Evolutionary conservation across 1,139 yeast genomes (phyloP).

Genomic region (Yamadazyma mexicana): DNA sequence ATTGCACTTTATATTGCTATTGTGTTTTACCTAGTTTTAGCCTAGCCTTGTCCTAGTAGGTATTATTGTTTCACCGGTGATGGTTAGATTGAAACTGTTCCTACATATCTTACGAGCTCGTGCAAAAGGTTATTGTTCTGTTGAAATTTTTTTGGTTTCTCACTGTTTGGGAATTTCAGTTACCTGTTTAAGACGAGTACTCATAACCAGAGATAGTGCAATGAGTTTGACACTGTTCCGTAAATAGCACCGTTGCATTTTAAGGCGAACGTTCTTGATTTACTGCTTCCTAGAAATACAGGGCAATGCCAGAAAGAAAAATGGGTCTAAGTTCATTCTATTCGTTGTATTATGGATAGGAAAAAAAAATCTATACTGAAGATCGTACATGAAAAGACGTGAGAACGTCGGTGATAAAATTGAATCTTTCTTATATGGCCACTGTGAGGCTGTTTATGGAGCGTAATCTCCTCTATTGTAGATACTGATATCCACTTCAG

Average conservation of each 20-base stretch:
- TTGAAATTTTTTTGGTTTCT: not conserved
- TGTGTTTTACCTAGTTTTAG: no score
- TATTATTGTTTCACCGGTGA: not conserved
- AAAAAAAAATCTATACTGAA: no score
- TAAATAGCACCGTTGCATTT: not conserved
- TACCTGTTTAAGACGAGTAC: not conserved
- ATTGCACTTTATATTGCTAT: no score
- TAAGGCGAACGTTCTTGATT: not conserved
- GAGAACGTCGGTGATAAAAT: no score
- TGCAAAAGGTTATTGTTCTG: not conserved
- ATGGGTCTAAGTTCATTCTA: no score
- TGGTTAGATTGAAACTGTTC: not conserved
- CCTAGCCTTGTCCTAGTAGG: no score
- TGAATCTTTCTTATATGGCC: no score
- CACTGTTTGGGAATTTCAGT: constrained; percentile 1
- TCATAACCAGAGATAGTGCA: not conserved
- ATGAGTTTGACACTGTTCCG: not conserved
- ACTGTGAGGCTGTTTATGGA: constrained; percentile 3
- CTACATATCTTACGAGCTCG: not conserved
- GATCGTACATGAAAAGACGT: no score
- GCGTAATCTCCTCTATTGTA: constrained; percentile 82
- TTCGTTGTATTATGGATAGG: no score
- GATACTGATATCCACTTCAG: constrained; percentile 88
- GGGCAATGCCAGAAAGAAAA: no score
- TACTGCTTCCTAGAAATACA: no score